Conservation (phyloP, 306 rosid species). For the Crotalaria pallida region DNA sequence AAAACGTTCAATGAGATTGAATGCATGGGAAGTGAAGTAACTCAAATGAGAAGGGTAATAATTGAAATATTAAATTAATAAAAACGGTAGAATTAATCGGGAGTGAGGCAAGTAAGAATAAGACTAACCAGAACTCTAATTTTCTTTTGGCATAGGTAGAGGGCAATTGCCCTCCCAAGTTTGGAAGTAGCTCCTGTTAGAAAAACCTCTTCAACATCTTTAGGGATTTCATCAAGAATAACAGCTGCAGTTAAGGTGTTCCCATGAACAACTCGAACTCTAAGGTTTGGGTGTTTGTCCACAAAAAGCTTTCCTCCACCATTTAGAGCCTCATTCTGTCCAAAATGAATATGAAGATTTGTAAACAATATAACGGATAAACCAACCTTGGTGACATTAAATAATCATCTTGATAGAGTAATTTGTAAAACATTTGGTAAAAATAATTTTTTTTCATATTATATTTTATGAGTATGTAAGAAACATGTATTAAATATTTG, state of each 20-base stretch:
- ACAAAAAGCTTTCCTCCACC: constrained; percentile 90
- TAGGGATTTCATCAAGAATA: constrained; percentile 68
- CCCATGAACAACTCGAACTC: constrained; percentile 88
- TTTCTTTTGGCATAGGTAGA: constrained; percentile 69
- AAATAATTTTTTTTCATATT: neutral
- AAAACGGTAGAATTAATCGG: neutral
- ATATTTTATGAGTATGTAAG: too few species aligned
- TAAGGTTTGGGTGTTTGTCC: constrained; percentile 72
- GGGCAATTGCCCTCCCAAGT: constrained; percentile 93
- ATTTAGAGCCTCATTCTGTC: constrained; percentile 73
- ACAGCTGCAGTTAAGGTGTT: constrained; percentile 91
- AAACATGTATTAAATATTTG: too few species aligned
- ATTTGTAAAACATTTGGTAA: too few species aligned
- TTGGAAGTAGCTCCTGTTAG: constrained; percentile 80
- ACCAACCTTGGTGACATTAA: neutral
- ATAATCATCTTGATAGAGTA: neutral
- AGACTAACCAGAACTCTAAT: constrained; percentile 68
- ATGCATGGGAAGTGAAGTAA: neutral
- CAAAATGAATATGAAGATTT: neutral
- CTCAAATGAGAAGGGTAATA: neutral
- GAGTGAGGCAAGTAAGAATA: neutral
- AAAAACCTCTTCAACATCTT: constrained; percentile 58
- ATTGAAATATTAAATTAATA: neutral
- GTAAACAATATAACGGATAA: neutral
- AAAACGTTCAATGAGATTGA: too few species aligned